phyloP scores from a whole-genome alignment of 1,284 basidiomycete species.

The Fomitopsis palustris region DNA sequence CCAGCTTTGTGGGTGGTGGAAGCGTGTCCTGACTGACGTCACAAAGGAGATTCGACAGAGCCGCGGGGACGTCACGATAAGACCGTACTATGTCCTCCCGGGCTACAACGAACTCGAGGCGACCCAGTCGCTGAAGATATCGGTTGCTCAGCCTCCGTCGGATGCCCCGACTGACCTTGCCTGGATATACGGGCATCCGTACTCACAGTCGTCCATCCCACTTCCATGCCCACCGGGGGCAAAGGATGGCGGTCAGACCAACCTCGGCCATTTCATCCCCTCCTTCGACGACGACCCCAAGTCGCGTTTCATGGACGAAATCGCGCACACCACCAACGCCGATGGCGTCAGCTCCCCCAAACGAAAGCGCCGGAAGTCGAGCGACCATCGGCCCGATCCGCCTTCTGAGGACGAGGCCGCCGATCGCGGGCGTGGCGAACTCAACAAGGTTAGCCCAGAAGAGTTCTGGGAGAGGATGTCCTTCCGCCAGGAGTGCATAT shows the following conservation, averaged over 20 bases:
- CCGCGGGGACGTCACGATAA: conserved; percentile 27
- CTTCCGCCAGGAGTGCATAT: conserved; percentile 88
- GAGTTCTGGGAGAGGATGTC: conserved; percentile 97
- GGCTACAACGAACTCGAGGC: conserved; percentile 74
- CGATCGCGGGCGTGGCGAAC: conserved; percentile 38
- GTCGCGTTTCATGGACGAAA: conserved; percentile 85
- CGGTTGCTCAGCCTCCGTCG: conserved; percentile 12
- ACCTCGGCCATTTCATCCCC: conserved; percentile 78
- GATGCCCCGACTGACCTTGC: conserved; percentile 10
- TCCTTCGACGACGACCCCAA: conserved; percentile 94
- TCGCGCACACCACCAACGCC: conserved; percentile 66
- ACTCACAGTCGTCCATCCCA: conserved; percentile 53
- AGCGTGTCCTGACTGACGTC: conserved; percentile 61
- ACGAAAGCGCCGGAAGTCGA: conserved; percentile 45
- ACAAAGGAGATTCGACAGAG: conserved; percentile 34
- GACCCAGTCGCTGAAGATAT: conserved; percentile 47
- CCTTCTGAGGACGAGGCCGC: conserved; percentile 16
- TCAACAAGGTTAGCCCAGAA: conserved; percentile 54
- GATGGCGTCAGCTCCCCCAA: conserved; percentile 59
- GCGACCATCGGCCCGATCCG: conserved; percentile 4
- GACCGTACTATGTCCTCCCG: conserved; percentile 69
- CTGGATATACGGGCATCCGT: conserved; percentile 81
- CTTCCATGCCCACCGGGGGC: conserved; percentile 49
- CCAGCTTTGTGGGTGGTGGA: conserved; percentile 92
- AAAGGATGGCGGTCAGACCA: conserved; percentile 25